Percentiles rank a stretch among this genome's conserved stretches.
Evolutionary conservation across 176 grass and related monocot species (phyloP).

Genomic region (Sorghum bicolor): DNA sequence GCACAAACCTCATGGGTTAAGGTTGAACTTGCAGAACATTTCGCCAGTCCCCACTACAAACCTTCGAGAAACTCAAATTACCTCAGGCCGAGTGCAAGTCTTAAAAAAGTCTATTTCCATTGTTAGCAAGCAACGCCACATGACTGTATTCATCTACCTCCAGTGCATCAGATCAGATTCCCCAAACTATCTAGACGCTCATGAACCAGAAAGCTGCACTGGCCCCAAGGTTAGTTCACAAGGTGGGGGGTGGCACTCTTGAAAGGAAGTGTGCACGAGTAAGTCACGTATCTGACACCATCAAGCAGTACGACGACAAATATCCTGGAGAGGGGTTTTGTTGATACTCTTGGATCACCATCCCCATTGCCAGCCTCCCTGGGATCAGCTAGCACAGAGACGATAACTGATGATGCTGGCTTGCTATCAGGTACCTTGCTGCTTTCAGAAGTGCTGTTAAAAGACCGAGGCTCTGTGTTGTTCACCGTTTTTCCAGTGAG

Average conservation of each 20-base stretch:
- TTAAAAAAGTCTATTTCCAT: constrained; percentile 24
- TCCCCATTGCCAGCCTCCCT: constrained; percentile 82
- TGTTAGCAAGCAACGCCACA: constrained; percentile 29
- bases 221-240: constrained; percentile 49
- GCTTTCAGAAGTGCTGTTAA: constrained; percentile 66
- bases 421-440: constrained; percentile 63
- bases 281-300: constrained; percentile 92
- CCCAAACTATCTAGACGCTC: neutral
- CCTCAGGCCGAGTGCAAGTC: constrained; percentile 41
- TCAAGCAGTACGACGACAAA: constrained; percentile 95
- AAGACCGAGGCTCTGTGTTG: constrained; percentile 47
- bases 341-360: constrained; percentile 61
- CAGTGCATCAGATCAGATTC: constrained; percentile 7
- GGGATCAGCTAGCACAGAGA: constrained; percentile 93
- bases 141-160: constrained; percentile 6
- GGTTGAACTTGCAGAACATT: constrained; percentile 14
- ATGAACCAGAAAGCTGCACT: neutral
- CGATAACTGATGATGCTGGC: constrained; percentile 65
- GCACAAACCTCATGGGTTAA: constrained; percentile 21
- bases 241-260: constrained; percentile 68
- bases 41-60: constrained; percentile 26
- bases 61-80: constrained; percentile 37
- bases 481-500: constrained; percentile 67
- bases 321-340: constrained; percentile 71
- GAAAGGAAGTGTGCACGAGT: constrained; percentile 95